Conservation (phyloP, 1,139 yeast genomes). For the Blastobotrys serpentis region DNA sequence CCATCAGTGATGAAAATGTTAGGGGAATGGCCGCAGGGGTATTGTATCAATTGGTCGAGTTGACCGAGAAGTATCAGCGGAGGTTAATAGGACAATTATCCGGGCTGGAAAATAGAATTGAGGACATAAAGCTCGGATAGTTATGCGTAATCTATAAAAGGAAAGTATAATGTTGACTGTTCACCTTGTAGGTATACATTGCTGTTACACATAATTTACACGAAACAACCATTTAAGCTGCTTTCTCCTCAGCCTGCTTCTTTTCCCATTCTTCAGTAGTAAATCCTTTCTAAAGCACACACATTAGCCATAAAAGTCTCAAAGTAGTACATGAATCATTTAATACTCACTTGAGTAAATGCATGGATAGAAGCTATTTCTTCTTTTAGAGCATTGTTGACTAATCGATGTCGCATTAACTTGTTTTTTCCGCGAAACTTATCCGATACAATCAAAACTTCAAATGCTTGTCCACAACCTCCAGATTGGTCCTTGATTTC, state of each 20-base stretch:
- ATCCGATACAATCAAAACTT: slow-evolving; percentile 74
- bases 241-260: slow-evolving; percentile 9
- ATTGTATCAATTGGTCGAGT: slow-evolving; percentile 42
- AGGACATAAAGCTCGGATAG: slow-evolving; percentile 4
- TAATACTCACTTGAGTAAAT: slow-evolving; percentile 78
- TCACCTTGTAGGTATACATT: not conserved
- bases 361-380: slow-evolving; percentile 90
- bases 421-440: slow-evolving; percentile 79
- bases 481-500: slow-evolving; percentile 47
- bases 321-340: slow-evolving; percentile 5
- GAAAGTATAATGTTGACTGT: not conserved
- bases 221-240: slow-evolving; percentile 5
- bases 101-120: slow-evolving; percentile 16
- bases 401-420: slow-evolving; percentile 80
- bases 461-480: slow-evolving; percentile 87
- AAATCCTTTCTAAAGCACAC: slow-evolving; percentile 30
- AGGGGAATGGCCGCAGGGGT: slow-evolving; percentile 54
- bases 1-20: slow-evolving; percentile 46
- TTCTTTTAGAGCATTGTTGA: slow-evolving; percentile 72
- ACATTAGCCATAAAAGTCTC: no score
- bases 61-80: slow-evolving; percentile 34
- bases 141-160: not conserved
- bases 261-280: slow-evolving; percentile 36
- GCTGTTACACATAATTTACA: slow-evolving; percentile 1
- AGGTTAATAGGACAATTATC: slow-evolving; percentile 29